These are phyloP conservation scores for Spergularia bocconei DNA, from an alignment of 148 eudicot genomes.

Conservation along the genomic window DNA sequence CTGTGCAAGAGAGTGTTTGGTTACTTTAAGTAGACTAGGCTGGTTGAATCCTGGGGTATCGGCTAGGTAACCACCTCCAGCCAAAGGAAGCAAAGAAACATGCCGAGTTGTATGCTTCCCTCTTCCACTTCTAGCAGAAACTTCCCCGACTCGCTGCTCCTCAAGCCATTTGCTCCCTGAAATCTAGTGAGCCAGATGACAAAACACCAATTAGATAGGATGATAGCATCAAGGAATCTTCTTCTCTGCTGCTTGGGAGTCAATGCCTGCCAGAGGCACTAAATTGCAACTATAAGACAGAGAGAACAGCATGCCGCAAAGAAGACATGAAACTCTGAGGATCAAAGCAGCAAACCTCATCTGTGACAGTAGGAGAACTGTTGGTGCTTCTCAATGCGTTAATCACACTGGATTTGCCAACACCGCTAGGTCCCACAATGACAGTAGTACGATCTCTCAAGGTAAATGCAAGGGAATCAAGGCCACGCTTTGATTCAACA, in stretches of 20 bases:
- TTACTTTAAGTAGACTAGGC: conserved; percentile 82
- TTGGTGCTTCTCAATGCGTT: conserved; percentile 68
- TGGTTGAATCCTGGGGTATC: conserved; percentile 98
- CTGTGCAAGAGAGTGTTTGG: conserved; percentile 70
- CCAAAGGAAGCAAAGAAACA: conserved; percentile 80
- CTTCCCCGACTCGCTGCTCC: conserved; percentile 92
- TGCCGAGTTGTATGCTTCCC: conserved; percentile 94
- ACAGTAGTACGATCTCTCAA: conserved; percentile 81
- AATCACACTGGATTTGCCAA: conserved; percentile 92
- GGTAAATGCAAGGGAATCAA: conserved; percentile 70
- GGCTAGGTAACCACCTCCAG: conserved; percentile 84
- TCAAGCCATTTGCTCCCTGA: conserved; percentile 81
- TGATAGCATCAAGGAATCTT: not conserved
- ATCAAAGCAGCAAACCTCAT: conserved; percentile 54
- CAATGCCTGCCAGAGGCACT: not conserved
- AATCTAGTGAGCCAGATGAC: conserved; percentile 36
- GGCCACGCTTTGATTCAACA: conserved; percentile 61
- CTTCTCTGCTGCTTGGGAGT: not conserved
- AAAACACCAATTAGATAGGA: not conserved
- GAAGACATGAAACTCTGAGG: conserved; percentile 44
- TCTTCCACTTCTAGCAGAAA: conserved; percentile 90
- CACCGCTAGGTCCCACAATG: conserved; percentile 97
- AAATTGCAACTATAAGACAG: not conserved
- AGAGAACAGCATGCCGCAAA: conserved; percentile 6
- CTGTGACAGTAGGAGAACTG: conserved; percentile 28